Evolutionary conservation across 148 eudicot species (phyloP).

Genomic region (Nepenthes mirabilis): DNA sequence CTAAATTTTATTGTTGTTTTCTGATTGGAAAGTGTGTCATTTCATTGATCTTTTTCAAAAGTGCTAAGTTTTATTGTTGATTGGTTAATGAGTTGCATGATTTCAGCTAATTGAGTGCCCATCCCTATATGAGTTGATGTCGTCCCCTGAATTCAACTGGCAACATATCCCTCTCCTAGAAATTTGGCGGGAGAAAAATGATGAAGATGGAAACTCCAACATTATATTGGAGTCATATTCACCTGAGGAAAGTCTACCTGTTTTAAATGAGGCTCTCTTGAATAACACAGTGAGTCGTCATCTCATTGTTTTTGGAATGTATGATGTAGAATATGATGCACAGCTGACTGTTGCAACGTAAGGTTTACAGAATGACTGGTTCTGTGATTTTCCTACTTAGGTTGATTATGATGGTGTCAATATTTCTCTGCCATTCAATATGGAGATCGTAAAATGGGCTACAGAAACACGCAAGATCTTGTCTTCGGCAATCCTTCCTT

Average conservation of each 20-base stretch:
- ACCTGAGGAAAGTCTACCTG: conserved; percentile 48
- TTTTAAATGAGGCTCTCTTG: conserved; percentile 55
- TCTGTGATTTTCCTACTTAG: conserved; percentile 18
- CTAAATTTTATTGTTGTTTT: too few species aligned
- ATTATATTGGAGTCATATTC: conserved; percentile 55
- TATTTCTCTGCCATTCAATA: conserved; percentile 75
- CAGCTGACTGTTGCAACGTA: background rate
- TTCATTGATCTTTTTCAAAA: background rate
- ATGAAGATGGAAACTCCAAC: conserved; percentile 38
- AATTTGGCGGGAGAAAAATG: conserved; percentile 65
- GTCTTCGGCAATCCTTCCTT: conserved; percentile 58
- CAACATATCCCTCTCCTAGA: conserved; percentile 62
- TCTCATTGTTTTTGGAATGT: background rate
- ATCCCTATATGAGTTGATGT: conserved; percentile 93
- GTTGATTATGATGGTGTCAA: conserved; percentile 49
- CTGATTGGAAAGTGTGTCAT: background rate
- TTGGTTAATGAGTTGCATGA: background rate
- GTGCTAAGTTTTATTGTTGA: background rate
- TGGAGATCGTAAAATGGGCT: conserved; percentile 76
- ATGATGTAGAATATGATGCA: background rate
- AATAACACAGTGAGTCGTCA: conserved; percentile 51
- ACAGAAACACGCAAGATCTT: conserved; percentile 63
- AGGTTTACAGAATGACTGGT: background rate
- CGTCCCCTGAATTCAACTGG: conserved; percentile 63
- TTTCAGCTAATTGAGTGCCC: conserved; percentile 92